Base-by-base conservation (phyloP, 2,329 filamentous ascomycete species). In the Colletotrichum costaricense region DNA sequence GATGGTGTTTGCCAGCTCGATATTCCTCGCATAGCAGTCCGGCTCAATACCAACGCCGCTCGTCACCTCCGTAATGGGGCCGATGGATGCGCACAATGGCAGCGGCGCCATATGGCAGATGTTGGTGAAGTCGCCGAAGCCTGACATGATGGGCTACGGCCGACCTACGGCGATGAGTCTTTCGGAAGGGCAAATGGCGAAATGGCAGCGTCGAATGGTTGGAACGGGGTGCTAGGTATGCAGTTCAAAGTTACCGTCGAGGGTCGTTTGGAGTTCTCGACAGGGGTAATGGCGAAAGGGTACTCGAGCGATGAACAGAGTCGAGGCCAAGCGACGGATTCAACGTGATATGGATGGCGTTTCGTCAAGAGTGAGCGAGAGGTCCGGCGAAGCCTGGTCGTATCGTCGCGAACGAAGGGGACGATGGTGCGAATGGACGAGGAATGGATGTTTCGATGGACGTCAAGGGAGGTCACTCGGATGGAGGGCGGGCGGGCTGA, bases 1-100 rank as follows among this genome's bases (percentile, higher is more conserved):
- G 85, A 98, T 96, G 54, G 97, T 99, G 86, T 99, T 99, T 77
- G 95, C 97, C 77, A 98, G 85, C 84, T 98, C 95, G 83, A 99
- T 96, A 79, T 97, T 97, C 73, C 97, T 92, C 73, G 97, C 94
- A 85, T 96, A 98, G 87, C 97, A 99, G 80, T 92, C 91, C 70
- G 97, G 92, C 82, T 98, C 93, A 76, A 98, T 97, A 77, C 95
- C 94, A 14, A 92, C 89, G 70, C 90, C 88, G 77, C 88, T 90
- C 26, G 91, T 89, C 76, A 95, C 91, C 42, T 89, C 87, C 35
- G 91, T 91, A 78, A 93, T 90, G 58, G 93, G 90, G 22, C 97
- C 97, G 77, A 99, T 90, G 69, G 95, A 89, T 65, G 94, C 91
- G 85, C 97, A 99, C 79, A 98, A 85, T 73, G 97, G 97, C 77